Evolutionary conservation across 306 rosid species (phyloP).

Genomic region (Urtica urens): DNA sequence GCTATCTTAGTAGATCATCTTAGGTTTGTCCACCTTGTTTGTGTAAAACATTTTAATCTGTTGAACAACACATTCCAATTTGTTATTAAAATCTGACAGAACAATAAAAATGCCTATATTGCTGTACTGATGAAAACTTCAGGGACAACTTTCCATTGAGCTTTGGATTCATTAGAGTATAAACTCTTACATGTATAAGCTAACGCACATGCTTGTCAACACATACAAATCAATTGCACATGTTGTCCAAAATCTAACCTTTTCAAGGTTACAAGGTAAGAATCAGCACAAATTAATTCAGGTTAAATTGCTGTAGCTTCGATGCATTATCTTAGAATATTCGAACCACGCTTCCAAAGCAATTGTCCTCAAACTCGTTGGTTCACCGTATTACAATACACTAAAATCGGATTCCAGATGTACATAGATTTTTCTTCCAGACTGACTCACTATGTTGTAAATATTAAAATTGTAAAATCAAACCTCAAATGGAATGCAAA

Average conservation of each 20-base stretch:
- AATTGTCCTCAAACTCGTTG: constrained; percentile 2
- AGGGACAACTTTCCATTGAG: too few species aligned
- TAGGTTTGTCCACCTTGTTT: too few species aligned
- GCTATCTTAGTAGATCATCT: too few species aligned
- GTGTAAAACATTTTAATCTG: too few species aligned
- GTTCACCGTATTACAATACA: not conserved
- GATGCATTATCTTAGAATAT: not conserved
- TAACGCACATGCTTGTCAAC: not conserved
- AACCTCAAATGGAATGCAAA: too few species aligned
- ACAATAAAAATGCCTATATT: too few species aligned
- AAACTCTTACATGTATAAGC: not conserved
- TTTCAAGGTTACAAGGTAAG: constrained; percentile 3
- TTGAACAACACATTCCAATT: too few species aligned
- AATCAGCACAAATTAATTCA: not conserved
- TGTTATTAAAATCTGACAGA: too few species aligned
- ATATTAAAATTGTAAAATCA: not conserved
- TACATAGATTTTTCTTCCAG: not conserved
- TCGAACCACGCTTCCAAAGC: not conserved
- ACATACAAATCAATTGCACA: not conserved
- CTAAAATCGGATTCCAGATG: too few species aligned
- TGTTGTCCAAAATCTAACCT: not conserved
- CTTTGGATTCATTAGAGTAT: too few species aligned
- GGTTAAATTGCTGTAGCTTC: not conserved
- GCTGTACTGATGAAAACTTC: too few species aligned
- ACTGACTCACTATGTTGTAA: not conserved